Evolutionary conservation across 805 yeast species (phyloP).

Genomic region (Nakazawaea peltata): DNA sequence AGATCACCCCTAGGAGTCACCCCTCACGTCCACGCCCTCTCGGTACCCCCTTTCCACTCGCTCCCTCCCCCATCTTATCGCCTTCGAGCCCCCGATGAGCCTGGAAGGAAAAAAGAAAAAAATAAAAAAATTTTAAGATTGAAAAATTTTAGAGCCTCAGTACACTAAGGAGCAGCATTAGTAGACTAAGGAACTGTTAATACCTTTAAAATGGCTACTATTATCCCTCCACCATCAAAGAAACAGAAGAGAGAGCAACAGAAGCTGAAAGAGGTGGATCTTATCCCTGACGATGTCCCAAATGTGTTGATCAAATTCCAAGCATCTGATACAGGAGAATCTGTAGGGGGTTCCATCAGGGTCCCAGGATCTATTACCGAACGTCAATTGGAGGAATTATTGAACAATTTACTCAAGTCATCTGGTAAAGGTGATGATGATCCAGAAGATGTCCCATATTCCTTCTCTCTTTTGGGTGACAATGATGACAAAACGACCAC

Average conservation of each 20-base stretch:
- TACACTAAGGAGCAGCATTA: neutral
- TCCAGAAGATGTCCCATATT: slow-evolving; percentile 78
- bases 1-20: too few species aligned
- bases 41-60: too few species aligned
- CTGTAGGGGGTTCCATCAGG: slow-evolving; percentile 75
- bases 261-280: slow-evolving; percentile 63
- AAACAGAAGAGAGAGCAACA: slow-evolving; percentile 82
- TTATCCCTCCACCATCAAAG: slow-evolving; percentile 89
- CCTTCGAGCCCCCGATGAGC: too few species aligned
- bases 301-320: slow-evolving; percentile 83
- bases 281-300: slow-evolving; percentile 74
- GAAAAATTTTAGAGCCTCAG: neutral
- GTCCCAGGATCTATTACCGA: slow-evolving; percentile 88
- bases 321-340: slow-evolving; percentile 88
- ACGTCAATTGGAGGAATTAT: slow-evolving; percentile 77
- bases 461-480: slow-evolving; percentile 59
- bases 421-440: slow-evolving; percentile 40
- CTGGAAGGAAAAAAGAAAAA: too few species aligned
- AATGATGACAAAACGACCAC: slow-evolving; percentile 26
- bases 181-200: too few species aligned
- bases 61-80: too few species aligned
- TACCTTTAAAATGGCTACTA: slow-evolving; percentile 91
- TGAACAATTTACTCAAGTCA: slow-evolving; percentile 57
- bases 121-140: too few species aligned
- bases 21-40: too few species aligned